phyloP scores from a whole-genome alignment of 2,329 filamentous ascomycete species.

The Rhytidhysteron rufulum region DNA sequence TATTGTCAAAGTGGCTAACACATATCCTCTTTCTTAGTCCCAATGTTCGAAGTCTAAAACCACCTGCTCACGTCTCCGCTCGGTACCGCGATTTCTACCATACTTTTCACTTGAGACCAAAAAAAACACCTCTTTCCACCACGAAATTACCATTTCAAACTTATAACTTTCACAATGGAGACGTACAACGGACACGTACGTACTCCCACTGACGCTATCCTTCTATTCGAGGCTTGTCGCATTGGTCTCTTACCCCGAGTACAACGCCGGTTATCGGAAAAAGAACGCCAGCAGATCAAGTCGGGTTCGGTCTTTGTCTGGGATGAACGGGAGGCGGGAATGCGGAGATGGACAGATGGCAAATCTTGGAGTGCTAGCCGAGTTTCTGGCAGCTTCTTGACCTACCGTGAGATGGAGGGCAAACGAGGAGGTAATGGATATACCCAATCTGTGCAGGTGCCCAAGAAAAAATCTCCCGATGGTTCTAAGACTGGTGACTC shows the following conservation, averaged over 20 bases:
- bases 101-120: background rate
- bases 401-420: conserved; percentile 98
- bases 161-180: conserved; percentile 61
- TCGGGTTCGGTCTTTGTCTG: conserved; percentile 99
- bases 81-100: background rate
- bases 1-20: conserved; percentile 14
- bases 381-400: conserved; percentile 94
- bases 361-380: conserved; percentile 99
- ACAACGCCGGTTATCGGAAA: conserved; percentile 88
- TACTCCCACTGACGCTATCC: conserved; percentile 94
- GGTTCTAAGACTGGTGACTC: conserved; percentile 78
- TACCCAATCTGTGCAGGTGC: conserved; percentile 45
- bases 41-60: conserved; percentile 9
- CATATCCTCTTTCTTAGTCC: conserved; percentile 8
- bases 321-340: conserved; percentile 97
- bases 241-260: conserved; percentile 86
- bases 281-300: conserved; percentile 92
- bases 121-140: conserved; percentile 3
- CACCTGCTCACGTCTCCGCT: background rate
- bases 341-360: conserved; percentile 97
- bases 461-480: conserved; percentile 67
- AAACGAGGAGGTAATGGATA: conserved; percentile 79
- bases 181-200: conserved; percentile 94
- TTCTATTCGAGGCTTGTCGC: conserved; percentile 95
- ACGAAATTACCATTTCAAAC: background rate